Percentiles rank a stretch among this genome's conserved stretches.
Conservation (phyloP, 1,284 basidiomycete genomes). For the Leccinum pachyderme region DNA sequence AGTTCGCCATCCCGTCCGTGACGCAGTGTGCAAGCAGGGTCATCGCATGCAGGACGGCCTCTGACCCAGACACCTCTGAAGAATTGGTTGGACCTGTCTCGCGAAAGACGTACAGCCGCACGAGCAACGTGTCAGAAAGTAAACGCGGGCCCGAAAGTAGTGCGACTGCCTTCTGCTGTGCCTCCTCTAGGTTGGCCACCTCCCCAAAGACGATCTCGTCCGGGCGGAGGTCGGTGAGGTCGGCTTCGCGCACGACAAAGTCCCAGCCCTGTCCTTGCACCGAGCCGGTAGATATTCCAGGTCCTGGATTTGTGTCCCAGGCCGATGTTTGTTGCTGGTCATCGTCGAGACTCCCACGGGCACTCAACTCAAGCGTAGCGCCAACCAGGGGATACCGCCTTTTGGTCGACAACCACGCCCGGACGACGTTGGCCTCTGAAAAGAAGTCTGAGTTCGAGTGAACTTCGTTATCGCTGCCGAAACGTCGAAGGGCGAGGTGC, state of each 20-base stretch:
- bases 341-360: not conserved
- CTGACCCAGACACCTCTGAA: not conserved
- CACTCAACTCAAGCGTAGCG: conserved; percentile 4
- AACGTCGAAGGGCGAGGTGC: conserved; percentile 6
- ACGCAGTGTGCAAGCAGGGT: not conserved
- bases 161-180: not conserved
- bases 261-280: not conserved
- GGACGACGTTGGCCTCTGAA: conserved; percentile 13
- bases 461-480: conserved; percentile 5
- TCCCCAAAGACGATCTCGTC: conserved; percentile 13
- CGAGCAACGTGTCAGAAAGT: conserved; percentile 24
- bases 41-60: conserved; percentile 20
- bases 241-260: conserved; percentile 22
- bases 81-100: not conserved
- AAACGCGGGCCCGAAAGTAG: conserved; percentile 11
- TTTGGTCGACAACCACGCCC: conserved; percentile 22
- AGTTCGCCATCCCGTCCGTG: not conserved
- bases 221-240: conserved; percentile 13
- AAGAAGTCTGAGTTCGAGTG: conserved; percentile 6
- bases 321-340: not conserved
- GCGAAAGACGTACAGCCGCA: conserved; percentile 9
- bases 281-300: not conserved
- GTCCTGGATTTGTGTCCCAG: not conserved
- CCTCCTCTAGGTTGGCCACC: not conserved
- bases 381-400: conserved; percentile 20